phyloP scores from a whole-genome alignment of 805 yeast species.

The Yamadazyma paraphyllophila region DNA sequence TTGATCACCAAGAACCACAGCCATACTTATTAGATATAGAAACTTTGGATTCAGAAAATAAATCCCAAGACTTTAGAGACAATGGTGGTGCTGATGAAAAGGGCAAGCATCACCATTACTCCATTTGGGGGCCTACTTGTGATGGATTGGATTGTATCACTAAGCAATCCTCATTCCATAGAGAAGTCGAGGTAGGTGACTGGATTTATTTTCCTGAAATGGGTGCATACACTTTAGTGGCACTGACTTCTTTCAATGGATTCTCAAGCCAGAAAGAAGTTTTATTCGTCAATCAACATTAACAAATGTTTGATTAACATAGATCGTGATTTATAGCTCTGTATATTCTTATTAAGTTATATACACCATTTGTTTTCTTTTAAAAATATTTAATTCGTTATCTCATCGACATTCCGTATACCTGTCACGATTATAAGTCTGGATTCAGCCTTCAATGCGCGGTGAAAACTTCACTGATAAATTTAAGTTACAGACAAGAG shows the following conservation, averaged over 20 bases:
- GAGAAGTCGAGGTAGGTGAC: slow-evolving; percentile 76
- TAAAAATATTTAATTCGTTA: neutral
- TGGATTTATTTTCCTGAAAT: slow-evolving; percentile 82
- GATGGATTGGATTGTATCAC: slow-evolving; percentile 91
- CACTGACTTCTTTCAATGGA: slow-evolving; percentile 92
- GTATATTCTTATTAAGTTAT: neutral
- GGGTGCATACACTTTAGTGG: slow-evolving; percentile 93
- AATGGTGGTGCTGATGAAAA: slow-evolving; percentile 31
- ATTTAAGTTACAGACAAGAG: too few relatives aligned
- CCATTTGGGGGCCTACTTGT: slow-evolving; percentile 98
- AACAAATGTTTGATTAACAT: slow-evolving; percentile 3
- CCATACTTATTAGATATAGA: slow-evolving; percentile 54
- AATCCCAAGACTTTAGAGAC: slow-evolving; percentile 12
- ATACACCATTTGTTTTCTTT: neutral
- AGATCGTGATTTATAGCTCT: neutral
- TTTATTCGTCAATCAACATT: slow-evolving; percentile 49
- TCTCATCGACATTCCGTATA: neutral
- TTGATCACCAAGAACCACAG: slow-evolving; percentile 82
- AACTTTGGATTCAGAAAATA: neutral
- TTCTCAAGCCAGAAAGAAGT: slow-evolving; percentile 63
- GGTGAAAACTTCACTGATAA: neutral
- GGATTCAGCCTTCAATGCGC: neutral
- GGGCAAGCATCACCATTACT: slow-evolving; percentile 42
- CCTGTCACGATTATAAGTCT: neutral
- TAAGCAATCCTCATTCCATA: slow-evolving; percentile 48